Percentiles rank a stretch among this genome's conserved stretches.
These are phyloP conservation scores for Achlya hypogyna DNA, from an alignment of 352 stramenopile species.

Conservation along the genomic window DNA sequence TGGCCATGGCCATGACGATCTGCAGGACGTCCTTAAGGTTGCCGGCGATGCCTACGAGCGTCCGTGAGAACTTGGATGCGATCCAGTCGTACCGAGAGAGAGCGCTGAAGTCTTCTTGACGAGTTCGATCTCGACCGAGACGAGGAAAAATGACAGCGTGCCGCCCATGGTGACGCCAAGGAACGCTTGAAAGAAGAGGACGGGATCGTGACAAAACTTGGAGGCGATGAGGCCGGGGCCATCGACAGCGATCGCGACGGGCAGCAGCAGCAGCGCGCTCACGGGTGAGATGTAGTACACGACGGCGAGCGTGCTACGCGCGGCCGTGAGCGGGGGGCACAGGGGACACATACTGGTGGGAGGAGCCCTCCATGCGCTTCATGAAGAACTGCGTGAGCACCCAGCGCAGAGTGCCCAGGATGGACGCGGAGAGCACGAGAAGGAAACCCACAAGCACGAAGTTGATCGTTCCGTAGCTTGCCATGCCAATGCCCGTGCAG, in stretches of 20 bases:
- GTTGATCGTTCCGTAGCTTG: constrained; percentile 63
- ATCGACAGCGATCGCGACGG: constrained; percentile 51
- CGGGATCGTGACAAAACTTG: constrained; percentile 42
- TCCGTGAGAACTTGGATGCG: background rate
- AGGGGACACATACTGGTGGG: constrained; percentile 26
- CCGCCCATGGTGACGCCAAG: constrained; percentile 61
- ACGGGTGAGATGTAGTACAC: constrained; percentile 77
- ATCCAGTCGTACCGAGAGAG: constrained; percentile 34
- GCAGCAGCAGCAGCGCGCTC: constrained; percentile 58
- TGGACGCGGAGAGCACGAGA: constrained; percentile 54
- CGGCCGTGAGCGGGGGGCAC: background rate
- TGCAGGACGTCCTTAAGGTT: constrained; percentile 78
- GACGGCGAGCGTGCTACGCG: constrained; percentile 44
- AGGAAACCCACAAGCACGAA: constrained; percentile 64
- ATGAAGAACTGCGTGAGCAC: constrained; percentile 78
- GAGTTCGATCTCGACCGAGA: constrained; percentile 75
- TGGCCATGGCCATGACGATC: constrained; percentile 61
- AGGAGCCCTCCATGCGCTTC: constrained; percentile 37
- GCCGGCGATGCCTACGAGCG: constrained; percentile 38
- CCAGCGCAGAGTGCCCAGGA: constrained; percentile 69
- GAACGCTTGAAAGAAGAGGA: constrained; percentile 40
- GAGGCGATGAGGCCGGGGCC: constrained; percentile 37
- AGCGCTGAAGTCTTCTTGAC: constrained; percentile 76
- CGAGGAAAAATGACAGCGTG: constrained; percentile 60
- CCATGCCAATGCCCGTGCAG: constrained; percentile 55